These are phyloP conservation scores for Euryodendron excelsum DNA, from an alignment of 148 eudicot species.

Conservation along the genomic window DNA sequence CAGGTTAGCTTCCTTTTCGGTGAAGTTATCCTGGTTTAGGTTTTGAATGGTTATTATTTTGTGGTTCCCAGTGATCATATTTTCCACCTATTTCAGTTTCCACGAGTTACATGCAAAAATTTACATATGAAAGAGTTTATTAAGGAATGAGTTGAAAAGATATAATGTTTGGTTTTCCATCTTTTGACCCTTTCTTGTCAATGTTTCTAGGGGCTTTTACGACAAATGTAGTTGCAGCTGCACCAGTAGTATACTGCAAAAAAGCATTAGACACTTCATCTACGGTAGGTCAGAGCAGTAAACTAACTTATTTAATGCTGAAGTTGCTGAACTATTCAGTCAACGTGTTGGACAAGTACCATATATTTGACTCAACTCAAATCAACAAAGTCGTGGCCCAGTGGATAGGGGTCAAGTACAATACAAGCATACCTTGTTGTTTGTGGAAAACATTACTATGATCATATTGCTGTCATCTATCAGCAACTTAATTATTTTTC, in stretches of 20 bases:
- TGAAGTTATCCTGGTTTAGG: neutral
- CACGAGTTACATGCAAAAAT: neutral
- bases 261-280: slow-evolving; percentile 47
- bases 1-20: slow-evolving; percentile 45
- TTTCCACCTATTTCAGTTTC: neutral
- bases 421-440: neutral
- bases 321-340: neutral
- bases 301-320: neutral
- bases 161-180: neutral
- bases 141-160: neutral
- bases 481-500: neutral
- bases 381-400: neutral
- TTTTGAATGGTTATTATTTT: neutral
- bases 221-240: slow-evolving; percentile 94
- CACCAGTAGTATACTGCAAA: slow-evolving; percentile 92
- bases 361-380: neutral
- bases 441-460: neutral
- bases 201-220: slow-evolving; percentile 76
- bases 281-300: slow-evolving; percentile 51
- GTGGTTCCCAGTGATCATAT: neutral
- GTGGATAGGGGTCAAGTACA: neutral
- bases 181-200: neutral
- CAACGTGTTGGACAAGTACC: neutral
- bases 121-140: neutral
- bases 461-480: neutral